These are phyloP conservation scores for Cudoniella acicularis DNA, from an alignment of 495 filamentous ascomycete genomes.

Conservation along the genomic window DNA sequence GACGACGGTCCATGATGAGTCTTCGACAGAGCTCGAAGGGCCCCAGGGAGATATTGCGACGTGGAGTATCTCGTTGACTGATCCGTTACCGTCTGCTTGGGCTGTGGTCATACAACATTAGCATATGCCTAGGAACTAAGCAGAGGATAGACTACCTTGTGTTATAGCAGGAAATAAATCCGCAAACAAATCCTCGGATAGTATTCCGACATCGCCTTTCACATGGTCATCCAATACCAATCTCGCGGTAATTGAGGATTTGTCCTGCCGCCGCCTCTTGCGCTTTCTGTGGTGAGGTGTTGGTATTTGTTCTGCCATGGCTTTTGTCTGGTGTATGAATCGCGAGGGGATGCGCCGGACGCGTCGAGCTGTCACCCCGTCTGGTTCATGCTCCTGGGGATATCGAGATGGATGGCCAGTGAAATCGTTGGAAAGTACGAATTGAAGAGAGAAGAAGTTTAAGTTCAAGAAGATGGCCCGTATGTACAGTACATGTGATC, in stretches of 20 bases:
- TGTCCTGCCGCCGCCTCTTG: constrained; percentile 51
- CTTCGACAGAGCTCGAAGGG: constrained; percentile 59
- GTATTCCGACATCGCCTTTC: constrained; percentile 79
- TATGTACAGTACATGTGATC: not conserved
- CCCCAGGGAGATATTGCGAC: constrained; percentile 81
- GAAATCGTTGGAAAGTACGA: no score
- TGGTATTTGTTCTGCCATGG: constrained; percentile 17
- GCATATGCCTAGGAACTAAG: not conserved
- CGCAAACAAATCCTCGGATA: constrained; percentile 80
- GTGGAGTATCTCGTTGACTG: constrained; percentile 37
- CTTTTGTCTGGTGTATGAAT: not conserved
- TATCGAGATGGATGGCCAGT: no score
- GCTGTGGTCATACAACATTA: constrained; percentile 19
- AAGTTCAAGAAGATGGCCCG: not conserved
- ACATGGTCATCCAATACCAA: constrained; percentile 78
- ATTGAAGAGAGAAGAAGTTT: not conserved
- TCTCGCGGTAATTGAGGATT: constrained; percentile 47
- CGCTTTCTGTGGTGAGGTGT: constrained; percentile 23
- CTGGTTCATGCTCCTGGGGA: no score
- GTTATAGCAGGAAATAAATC: constrained; percentile 69
- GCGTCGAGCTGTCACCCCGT: constrained; percentile 6
- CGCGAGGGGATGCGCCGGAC: constrained; percentile 8
- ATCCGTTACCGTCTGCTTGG: constrained; percentile 32
- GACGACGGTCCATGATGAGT: constrained; percentile 76
- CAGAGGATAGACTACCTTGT: constrained; percentile 27